Evolutionary conservation across 1,284 basidiomycete species (phyloP).

Genomic region (Pholiota adiposa): DNA sequence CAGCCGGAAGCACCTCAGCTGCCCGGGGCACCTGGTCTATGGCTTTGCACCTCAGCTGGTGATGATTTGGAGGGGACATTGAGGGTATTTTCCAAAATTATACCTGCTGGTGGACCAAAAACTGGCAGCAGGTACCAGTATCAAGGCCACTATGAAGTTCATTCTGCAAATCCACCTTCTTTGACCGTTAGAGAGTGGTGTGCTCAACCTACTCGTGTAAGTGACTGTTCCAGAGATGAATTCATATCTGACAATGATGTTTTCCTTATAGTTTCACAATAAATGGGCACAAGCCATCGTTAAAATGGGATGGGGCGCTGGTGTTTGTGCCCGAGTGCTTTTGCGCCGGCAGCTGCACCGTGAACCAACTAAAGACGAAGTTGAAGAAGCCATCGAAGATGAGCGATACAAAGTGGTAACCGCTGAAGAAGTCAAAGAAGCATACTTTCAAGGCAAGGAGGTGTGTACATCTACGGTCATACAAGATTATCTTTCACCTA

Average conservation of each 20-base stretch:
- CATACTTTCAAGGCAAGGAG: slow-evolving; percentile 26
- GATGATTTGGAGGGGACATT: background rate
- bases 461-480: slow-evolving; percentile 8
- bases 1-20: slow-evolving; percentile 33
- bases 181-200: slow-evolving; percentile 38
- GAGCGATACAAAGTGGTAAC: slow-evolving; percentile 11
- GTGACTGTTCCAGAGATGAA: background rate
- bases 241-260: background rate
- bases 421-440: slow-evolving; percentile 24
- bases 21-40: slow-evolving; percentile 34
- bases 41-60: slow-evolving; percentile 13
- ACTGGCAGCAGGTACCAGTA: slow-evolving; percentile 33
- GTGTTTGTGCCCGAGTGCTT: slow-evolving; percentile 22
- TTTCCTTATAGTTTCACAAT: slow-evolving; percentile 23
- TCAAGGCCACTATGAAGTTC: slow-evolving; percentile 36
- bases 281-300: slow-evolving; percentile 28
- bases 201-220: slow-evolving; percentile 23
- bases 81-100: slow-evolving; percentile 24
- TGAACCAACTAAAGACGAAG: slow-evolving; percentile 22
- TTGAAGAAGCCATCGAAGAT: slow-evolving; percentile 1
- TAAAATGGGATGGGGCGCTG: slow-evolving; percentile 23
- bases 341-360: slow-evolving; percentile 22
- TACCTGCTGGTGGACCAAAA: background rate
- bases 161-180: slow-evolving; percentile 11
- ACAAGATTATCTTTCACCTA: background rate